Evolutionary conservation across 2,329 filamentous ascomycete genomes (phyloP), one percentile per base, ranked within the genome.

Genomic region (Simplicillium aogashimaense): DNA sequence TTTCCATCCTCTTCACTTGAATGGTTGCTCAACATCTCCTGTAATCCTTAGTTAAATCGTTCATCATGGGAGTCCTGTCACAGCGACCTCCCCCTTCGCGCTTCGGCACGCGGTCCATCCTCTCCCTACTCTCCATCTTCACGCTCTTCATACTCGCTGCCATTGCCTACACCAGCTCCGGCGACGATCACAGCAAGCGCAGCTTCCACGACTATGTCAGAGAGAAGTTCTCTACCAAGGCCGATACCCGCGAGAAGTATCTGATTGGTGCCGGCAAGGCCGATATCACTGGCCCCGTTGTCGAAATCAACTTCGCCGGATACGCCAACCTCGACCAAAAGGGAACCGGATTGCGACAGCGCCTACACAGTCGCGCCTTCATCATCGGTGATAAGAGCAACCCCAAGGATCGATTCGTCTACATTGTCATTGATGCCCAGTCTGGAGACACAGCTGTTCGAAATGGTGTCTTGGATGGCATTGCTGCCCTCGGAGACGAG

Each of bases 301-400:
- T 94, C 16, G 87, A 95, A 59, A 76, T 95, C 54, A 88, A 87
- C 52, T 74, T 95, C 56, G 92, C 90, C 72, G 89, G 89, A 45
- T 95, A 95, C 66, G 90, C 90, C 28, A 84, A 89, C 58, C 68
- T 81, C n/a, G 75, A 76, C 33, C 90, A 97, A 64, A 65, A 83
- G 25, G 90, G 90, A 35, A 81, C 80, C 2, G 90, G 90, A 16
- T 67, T 97, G 38, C 81, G 89, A 37, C 90, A 97, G 64, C 78
- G 90, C 37, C 70, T 95, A 13, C 90, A 92, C 61, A 88, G 87
- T 31, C 80, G 90, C 38, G 83, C 90, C 28, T 97, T 97, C 61
- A 88, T 95, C 52, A 66, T 95, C 35, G 88, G 78, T 37, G 76
- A 84, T 52, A 67, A 77, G 5, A 64, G 74, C 31, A 73, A 76